phyloP scores from a whole-genome alignment of 108 stramenopile genomes.

The Nitzschia sp. region DNA sequence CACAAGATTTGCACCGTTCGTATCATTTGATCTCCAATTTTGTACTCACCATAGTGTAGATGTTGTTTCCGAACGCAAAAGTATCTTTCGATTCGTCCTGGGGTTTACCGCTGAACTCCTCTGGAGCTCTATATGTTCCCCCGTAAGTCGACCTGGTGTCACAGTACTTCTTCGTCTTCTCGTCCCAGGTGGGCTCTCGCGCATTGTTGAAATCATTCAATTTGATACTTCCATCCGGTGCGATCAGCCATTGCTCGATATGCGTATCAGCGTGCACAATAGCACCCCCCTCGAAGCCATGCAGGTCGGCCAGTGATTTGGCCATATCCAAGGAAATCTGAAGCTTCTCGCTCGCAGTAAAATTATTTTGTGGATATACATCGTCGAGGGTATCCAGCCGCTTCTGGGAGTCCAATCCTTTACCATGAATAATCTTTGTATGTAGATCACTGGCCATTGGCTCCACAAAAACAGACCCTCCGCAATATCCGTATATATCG shows the following conservation, averaged over 20 bases:
- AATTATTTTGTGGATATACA: slow-evolving; percentile 52
- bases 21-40: too few species aligned
- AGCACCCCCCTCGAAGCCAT: slow-evolving; percentile 58
- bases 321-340: slow-evolving; percentile 63
- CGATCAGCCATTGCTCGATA: slow-evolving; percentile 71
- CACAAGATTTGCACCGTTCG: too few species aligned
- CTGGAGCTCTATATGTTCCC: slow-evolving; percentile 39
- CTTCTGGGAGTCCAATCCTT: slow-evolving; percentile 49
- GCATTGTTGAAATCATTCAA: slow-evolving; percentile 84
- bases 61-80: slow-evolving; percentile 56
- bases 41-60: slow-evolving; percentile 49
- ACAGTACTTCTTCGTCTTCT: slow-evolving; percentile 53
- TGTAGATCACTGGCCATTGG: slow-evolving; percentile 36
- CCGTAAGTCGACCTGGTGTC: neutral
- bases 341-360: slow-evolving; percentile 58
- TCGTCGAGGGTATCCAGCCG: slow-evolving; percentile 46
- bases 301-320: slow-evolving; percentile 63
- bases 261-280: slow-evolving; percentile 54
- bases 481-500: slow-evolving; percentile 69
- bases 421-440: slow-evolving; percentile 42
- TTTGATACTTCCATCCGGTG: slow-evolving; percentile 46
- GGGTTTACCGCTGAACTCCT: slow-evolving; percentile 38
- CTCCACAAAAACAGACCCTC: slow-evolving; percentile 44
- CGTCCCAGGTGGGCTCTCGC: slow-evolving; percentile 50
- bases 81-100: slow-evolving; percentile 54